A percentile compares a stretch with the other conserved stretches of the same genome.
These are phyloP conservation scores for Thelonectria discophora DNA, from an alignment of 2,329 filamentous ascomycete species.

Conservation along the genomic window DNA sequence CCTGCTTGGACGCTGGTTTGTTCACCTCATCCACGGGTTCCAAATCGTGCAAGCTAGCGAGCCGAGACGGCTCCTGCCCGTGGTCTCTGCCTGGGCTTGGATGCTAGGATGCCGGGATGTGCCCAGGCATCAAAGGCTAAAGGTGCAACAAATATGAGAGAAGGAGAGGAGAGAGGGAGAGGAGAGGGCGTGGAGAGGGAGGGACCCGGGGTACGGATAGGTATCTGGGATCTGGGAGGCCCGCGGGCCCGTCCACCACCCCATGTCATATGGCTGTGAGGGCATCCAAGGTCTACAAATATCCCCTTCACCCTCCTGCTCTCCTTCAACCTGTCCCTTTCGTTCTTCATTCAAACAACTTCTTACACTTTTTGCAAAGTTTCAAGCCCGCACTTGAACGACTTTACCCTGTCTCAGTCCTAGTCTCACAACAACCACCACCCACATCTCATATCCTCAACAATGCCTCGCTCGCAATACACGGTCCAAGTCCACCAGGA, in stretches of 20 bases:
- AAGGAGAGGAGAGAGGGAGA: too few relatives aligned
- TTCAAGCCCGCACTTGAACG: neutral
- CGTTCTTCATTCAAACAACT: conserved; percentile 8
- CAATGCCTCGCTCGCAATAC: conserved; percentile 39
- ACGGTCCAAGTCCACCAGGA: conserved; percentile 48
- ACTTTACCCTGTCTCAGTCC: neutral
- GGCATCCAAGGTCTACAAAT: neutral
- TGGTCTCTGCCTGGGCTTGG: neutral
- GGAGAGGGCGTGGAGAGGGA: neutral
- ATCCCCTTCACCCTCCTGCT: neutral
- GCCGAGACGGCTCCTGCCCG: conserved; percentile 11
- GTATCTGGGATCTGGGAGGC: neutral
- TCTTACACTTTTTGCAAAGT: neutral
- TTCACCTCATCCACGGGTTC: neutral
- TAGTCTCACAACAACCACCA: conserved; percentile 5
- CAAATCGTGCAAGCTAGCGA: neutral
- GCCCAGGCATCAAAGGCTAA: neutral
- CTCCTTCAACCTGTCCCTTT: neutral
- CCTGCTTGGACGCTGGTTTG: neutral
- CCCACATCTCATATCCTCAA: conserved; percentile 29
- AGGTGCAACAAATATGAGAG: neutral
- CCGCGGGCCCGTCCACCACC: neutral
- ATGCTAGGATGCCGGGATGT: too few relatives aligned
- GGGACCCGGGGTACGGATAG: neutral
- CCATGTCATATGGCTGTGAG: neutral